Conservation (phyloP, 2,329 filamentous ascomycete genomes). For the Botryosphaeria dothidea region DNA sequence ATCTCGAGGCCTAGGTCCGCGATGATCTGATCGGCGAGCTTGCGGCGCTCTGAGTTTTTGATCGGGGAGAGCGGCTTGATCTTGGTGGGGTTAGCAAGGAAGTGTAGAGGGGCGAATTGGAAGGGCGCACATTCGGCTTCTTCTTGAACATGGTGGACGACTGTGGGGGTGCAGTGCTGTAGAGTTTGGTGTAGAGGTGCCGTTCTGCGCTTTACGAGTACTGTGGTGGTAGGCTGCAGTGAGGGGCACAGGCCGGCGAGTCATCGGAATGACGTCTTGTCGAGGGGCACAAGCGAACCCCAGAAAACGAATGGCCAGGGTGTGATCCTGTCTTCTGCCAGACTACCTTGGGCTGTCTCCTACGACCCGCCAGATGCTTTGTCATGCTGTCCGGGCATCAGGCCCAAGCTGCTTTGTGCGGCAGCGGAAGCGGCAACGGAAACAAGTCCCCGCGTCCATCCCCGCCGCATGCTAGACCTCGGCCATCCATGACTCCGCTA, state of each 20-base stretch:
- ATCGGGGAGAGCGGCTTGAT: constrained; percentile 68
- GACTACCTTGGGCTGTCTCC: too few relatives aligned
- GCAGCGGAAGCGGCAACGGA: not conserved
- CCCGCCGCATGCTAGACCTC: not conserved
- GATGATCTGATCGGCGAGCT: constrained; percentile 68
- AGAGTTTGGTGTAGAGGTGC: not conserved
- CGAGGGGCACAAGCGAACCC: not conserved
- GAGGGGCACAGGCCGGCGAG: constrained; percentile 5
- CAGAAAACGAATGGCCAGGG: not conserved
- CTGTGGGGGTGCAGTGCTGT: not conserved
- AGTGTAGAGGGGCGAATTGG: not conserved
- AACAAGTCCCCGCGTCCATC: not conserved
- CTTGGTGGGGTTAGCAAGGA: constrained; percentile 34
- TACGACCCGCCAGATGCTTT: too few relatives aligned
- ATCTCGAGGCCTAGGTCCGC: constrained; percentile 58
- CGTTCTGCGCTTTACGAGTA: not conserved
- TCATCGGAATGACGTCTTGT: constrained; percentile 1
- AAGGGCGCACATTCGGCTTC: constrained; percentile 54
- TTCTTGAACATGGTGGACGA: constrained; percentile 60
- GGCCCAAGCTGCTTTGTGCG: not conserved
- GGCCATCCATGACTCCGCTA: not conserved
- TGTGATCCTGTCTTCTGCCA: not conserved
- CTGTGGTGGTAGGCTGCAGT: not conserved
- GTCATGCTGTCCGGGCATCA: too few relatives aligned
- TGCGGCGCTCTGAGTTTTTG: constrained; percentile 67